These are phyloP conservation scores for Phytopythium boreale DNA, from an alignment of 352 stramenopile genomes.

Conservation along the genomic window DNA sequence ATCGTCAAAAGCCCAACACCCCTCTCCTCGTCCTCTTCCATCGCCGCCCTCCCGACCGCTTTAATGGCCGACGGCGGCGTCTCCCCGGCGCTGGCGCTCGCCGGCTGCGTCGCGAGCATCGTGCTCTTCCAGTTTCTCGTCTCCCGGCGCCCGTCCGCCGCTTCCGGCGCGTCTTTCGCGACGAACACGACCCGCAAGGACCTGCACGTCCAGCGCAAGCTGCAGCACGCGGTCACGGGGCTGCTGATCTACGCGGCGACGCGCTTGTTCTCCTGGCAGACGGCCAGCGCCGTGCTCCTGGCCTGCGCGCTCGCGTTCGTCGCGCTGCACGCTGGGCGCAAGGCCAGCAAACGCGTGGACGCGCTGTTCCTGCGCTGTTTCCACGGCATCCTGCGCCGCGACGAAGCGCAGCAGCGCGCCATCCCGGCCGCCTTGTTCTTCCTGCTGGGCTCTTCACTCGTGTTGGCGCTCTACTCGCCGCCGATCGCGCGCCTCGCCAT, in stretches of 20 bases:
- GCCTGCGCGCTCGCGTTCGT: conserved; percentile 35
- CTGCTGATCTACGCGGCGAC: conserved; percentile 42
- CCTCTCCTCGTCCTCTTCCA: not conserved
- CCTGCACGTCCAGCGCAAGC: conserved; percentile 43
- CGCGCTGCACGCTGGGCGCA: conserved; percentile 29
- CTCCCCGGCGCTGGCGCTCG: conserved; percentile 1
- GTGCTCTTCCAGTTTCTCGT: conserved; percentile 40
- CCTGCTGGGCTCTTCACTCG: conserved; percentile 40
- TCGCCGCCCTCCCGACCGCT: not conserved
- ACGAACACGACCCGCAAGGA: conserved; percentile 27
- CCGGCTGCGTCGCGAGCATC: conserved; percentile 23
- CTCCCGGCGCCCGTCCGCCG: conserved; percentile 9
- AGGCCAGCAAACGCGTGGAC: conserved; percentile 24
- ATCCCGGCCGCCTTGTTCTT: conserved; percentile 66
- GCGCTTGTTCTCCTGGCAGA: conserved; percentile 16
- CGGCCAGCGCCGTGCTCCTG: conserved; percentile 25
- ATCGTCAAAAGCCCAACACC: too few species aligned
- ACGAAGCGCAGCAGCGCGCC: conserved; percentile 31
- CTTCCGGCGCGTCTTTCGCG: not conserved
- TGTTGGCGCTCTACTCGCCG: conserved; percentile 31
- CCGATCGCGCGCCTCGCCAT: conserved; percentile 46
- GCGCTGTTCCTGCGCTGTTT: conserved; percentile 40
- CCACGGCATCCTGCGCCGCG: conserved; percentile 34
- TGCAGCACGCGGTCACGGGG: conserved; percentile 48
- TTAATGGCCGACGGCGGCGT: conserved; percentile 6